Evolutionary conservation across 2,329 filamentous ascomycete genomes (phyloP), one percentile per base, ranked within the genome.

Genomic region (Monascus ruber): DNA sequence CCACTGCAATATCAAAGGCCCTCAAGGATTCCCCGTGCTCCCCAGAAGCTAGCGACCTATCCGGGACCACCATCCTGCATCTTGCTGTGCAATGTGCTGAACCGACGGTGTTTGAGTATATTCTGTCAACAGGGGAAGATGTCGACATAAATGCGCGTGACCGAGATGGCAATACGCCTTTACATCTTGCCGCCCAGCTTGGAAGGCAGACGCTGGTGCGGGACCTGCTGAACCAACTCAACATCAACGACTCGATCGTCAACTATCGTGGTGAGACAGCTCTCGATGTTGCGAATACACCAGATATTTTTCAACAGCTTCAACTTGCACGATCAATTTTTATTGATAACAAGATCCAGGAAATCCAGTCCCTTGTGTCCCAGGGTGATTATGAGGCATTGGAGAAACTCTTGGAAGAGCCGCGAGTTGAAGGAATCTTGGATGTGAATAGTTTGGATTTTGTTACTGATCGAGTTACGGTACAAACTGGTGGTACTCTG

Each of bases 51-150:
- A 61, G 44, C 54, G 63, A 43, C 52, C 60, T 47, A 54, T 70
- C 41, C 59, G 88, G 93, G 40, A 95, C 88, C 1, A 91, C 85
- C 2, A 82, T 96, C 33, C 72, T 98, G 31, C 89, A 98, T 60
- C 72, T 98, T 32, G 88, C 91, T 25, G 86, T 96, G 34, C 91
- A 98, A 64, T 96, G 89, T 63, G 89, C 91, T 36, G 91, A 96
- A 59, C 75, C 83, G 36, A 81, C 85, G 17, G 87, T 98, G 26
- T 83, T 98, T 39, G 88, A 98, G 59, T 95, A 89, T 54, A 83
- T 96, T n/a, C 67, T 98, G 33, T 88, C 86, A 1, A 72, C 73
- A 38, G 70, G 85, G 45, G 77, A 82, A 26, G 72, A 64, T 33
- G 70, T 93, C 39, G 87, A 96, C 55, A 69, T 96, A 59, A 98